Evolutionary conservation across 192 early-diverging fungal species (phyloP).

Genomic region (Diversispora eburnea): DNA sequence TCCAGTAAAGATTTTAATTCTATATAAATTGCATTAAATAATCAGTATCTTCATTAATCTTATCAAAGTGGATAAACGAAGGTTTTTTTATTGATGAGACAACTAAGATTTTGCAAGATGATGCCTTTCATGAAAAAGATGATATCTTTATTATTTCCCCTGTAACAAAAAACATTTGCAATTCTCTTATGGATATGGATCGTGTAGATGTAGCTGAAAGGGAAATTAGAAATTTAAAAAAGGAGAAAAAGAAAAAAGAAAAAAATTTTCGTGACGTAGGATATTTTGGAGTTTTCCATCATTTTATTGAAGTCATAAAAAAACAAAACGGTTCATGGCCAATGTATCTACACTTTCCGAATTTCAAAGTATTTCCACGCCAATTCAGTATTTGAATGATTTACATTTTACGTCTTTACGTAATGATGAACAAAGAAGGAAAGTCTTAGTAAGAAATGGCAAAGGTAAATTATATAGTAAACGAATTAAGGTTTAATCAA

Average conservation of each 20-base stretch:
- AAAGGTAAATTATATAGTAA: background rate
- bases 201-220: background rate
- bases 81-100: too few relatives aligned
- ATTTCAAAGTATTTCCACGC: background rate
- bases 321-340: conserved; percentile 1
- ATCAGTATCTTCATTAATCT: too few relatives aligned
- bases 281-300: background rate
- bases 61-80: too few relatives aligned
- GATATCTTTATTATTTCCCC: too few relatives aligned
- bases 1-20: too few relatives aligned
- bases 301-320: background rate
- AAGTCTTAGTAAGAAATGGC: conserved; percentile 3
- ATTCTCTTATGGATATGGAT: conserved; percentile 6
- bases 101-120: too few relatives aligned
- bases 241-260: background rate
- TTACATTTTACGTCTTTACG: background rate
- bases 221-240: background rate
- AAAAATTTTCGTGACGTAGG: background rate
- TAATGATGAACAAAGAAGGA: conserved; percentile 10
- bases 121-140: too few relatives aligned
- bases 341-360: conserved; percentile 6
- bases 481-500: background rate
- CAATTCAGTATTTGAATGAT: background rate
- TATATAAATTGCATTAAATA: too few relatives aligned
- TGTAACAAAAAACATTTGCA: background rate